phyloP scores from a whole-genome alignment of 768 basidiomycete genomes.

The Agaricus bisporus region DNA sequence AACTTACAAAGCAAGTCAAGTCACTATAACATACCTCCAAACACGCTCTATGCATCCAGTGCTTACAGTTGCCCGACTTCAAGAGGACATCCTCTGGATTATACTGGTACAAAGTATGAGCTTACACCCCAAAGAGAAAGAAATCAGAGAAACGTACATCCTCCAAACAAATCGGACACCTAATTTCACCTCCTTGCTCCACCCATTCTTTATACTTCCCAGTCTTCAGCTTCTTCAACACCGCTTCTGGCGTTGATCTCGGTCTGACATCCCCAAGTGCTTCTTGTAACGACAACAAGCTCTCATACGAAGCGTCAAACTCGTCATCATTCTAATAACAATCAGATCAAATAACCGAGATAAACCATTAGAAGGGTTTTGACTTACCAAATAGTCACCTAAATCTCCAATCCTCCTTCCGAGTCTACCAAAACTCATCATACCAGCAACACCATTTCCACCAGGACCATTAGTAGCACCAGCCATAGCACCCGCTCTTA shows the following conservation, averaged over 20 bases:
- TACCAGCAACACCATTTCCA: neutral
- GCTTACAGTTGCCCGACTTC: constrained; percentile 63
- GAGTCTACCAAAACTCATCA: constrained; percentile 4
- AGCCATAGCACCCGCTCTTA: neutral
- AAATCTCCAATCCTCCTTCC: constrained; percentile 15
- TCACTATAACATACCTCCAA: constrained; percentile 47
- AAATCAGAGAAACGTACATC: constrained; percentile 46
- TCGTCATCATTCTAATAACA: constrained; percentile 60
- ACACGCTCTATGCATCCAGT: constrained; percentile 79
- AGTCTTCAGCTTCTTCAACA: constrained; percentile 42
- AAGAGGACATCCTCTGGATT: constrained; percentile 52
- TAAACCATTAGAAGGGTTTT: neutral
- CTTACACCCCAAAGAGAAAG: neutral
- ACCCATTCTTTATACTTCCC: constrained; percentile 13
- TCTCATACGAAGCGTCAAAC: constrained; percentile 73
- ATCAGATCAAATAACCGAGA: neutral
- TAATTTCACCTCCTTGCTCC: constrained; percentile 35
- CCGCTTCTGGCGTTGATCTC: constrained; percentile 53
- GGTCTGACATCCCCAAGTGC: constrained; percentile 66
- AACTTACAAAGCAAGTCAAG: neutral
- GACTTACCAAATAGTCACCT: constrained; percentile 37
- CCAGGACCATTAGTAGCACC: neutral
- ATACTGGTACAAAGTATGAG: constrained; percentile 41
- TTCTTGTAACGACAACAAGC: constrained; percentile 49
- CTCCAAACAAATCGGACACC: constrained; percentile 82